Evolutionary conservation across 1,284 basidiomycete species (phyloP).

Genomic region (Cutaneotrichosporon sp.): DNA sequence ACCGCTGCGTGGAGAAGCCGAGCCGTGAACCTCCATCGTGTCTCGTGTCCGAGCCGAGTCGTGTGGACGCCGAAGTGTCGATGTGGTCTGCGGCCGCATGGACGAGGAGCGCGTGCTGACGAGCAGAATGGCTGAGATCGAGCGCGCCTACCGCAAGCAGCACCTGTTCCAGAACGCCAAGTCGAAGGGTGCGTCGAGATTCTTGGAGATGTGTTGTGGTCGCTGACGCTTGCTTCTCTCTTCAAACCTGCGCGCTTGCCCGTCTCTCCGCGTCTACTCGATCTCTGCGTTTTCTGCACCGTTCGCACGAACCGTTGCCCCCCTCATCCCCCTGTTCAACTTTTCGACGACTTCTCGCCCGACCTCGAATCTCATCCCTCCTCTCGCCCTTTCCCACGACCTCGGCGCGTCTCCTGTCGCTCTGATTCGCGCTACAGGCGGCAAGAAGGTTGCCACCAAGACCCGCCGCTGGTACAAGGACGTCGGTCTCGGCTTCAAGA

Average conservation of each 20-base stretch:
- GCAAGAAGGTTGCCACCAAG: conserved; percentile 89
- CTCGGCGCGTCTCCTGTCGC: background rate
- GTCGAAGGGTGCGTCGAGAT: conserved; percentile 71
- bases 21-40: too few species aligned
- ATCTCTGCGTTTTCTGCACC: background rate
- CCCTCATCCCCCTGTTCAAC: background rate
- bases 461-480: conserved; percentile 99
- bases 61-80: conserved; percentile 28
- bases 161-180: conserved; percentile 98
- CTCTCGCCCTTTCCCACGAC: background rate
- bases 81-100: conserved; percentile 17
- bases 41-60: conserved; percentile 23
- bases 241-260: background rate
- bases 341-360: conserved; percentile 4
- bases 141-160: conserved; percentile 80
- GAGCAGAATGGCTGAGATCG: conserved; percentile 17
- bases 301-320: background rate
- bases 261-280: background rate
- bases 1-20: background rate
- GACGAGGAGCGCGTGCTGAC: conserved; percentile 8
- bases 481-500: conserved; percentile 96
- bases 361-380: background rate
- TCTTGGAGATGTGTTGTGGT: background rate
- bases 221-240: conserved; percentile 8
- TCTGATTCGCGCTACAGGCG: conserved; percentile 57